Percentiles rank a stretch among this genome's conserved stretches.
Conservation (phyloP, 116 monocot genomes). For the Dioscorea cayenensis region DNA sequence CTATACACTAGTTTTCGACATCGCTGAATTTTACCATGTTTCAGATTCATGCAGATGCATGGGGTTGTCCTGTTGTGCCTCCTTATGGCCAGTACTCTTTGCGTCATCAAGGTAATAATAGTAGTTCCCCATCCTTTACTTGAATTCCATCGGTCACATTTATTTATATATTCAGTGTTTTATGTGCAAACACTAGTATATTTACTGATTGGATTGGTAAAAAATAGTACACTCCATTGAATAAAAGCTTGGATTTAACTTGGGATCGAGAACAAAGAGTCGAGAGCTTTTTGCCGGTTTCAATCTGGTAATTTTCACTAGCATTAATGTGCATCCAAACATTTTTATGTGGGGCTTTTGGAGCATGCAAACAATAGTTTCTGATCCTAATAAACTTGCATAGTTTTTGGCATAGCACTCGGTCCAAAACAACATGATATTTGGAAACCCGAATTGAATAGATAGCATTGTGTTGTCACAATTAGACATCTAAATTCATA, state of each 20-base stretch:
- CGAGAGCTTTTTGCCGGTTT: conserved; percentile 12
- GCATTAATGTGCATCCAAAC: no score
- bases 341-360: no score
- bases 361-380: no score
- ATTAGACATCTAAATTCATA: no score
- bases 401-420: no score
- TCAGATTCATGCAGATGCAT: conserved; percentile 71
- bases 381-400: no score
- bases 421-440: no score
- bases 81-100: conserved; percentile 22
- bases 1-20: neutral
- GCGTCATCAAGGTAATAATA: conserved; percentile 26
- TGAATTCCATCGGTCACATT: neutral
- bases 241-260: conserved; percentile 3
- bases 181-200: neutral
- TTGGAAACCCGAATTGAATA: no score
- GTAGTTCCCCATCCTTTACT: neutral
- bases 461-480: no score
- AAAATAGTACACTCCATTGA: conserved; percentile 18
- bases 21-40: conserved; percentile 9
- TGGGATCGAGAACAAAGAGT: conserved; percentile 6
- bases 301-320: conserved; percentile 27
- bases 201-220: neutral
- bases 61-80: conserved; percentile 61
- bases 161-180: neutral